phyloP scores from a whole-genome alignment of 2,329 filamentous ascomycete genomes.

The Aspergillus ustus region DNA sequence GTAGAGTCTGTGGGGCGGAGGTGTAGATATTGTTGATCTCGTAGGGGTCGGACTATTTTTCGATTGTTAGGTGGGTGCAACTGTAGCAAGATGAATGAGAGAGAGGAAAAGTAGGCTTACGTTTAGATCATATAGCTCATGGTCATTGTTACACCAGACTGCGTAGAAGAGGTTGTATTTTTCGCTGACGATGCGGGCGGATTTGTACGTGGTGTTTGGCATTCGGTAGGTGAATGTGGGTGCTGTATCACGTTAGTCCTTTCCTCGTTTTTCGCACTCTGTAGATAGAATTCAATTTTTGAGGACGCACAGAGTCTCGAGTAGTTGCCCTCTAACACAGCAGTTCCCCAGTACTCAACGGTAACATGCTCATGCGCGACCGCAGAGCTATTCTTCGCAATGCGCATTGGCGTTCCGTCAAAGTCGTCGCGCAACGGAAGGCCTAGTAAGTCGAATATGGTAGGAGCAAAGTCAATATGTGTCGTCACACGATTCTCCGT shows the following conservation, averaged over 20 bases:
- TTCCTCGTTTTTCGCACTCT: too few species aligned
- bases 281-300: neutral
- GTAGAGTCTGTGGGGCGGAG: constrained; percentile 21
- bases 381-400: constrained; percentile 19
- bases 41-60: constrained; percentile 39
- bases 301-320: constrained; percentile 29
- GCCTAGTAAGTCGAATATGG: constrained; percentile 52
- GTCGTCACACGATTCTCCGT: constrained; percentile 8
- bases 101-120: constrained; percentile 23
- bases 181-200: constrained; percentile 39
- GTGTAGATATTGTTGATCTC: constrained; percentile 41
- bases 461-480: constrained; percentile 60
- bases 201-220: constrained; percentile 48
- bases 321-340: constrained; percentile 26
- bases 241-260: neutral
- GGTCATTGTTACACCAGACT: constrained; percentile 48
- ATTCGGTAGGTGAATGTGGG: constrained; percentile 12
- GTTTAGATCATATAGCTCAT: constrained; percentile 46
- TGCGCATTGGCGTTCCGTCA: constrained; percentile 56
- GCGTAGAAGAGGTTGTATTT: constrained; percentile 47
- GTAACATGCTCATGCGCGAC: constrained; percentile 56
- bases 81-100: too few species aligned
- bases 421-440: constrained; percentile 52
- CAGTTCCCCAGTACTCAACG: constrained; percentile 61
- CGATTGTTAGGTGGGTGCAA: neutral